Evolutionary conservation across 257 asterid species (phyloP).

Genomic region (Salvia miltiorrhiza): DNA sequence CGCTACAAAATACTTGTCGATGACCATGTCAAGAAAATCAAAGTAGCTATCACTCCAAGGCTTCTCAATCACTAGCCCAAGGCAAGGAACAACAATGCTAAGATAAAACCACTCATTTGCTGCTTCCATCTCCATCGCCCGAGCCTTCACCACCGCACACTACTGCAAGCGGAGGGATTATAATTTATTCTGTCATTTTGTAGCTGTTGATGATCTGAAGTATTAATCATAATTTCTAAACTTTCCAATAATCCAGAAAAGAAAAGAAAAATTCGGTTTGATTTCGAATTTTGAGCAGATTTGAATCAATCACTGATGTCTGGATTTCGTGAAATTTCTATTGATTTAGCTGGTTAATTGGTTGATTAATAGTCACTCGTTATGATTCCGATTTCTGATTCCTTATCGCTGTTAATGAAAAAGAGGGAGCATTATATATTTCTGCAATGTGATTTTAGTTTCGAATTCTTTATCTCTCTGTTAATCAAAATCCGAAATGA

Average conservation of each 20-base stretch:
- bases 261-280: not conserved
- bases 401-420: not conserved
- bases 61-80: constrained; percentile 26
- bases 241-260: not conserved
- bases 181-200: no score
- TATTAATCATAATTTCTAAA: not conserved
- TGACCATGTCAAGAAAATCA: constrained; percentile 32
- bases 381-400: not conserved
- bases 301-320: not conserved
- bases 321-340: not conserved
- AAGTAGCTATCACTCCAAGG: constrained; percentile 42
- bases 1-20: not conserved
- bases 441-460: not conserved
- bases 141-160: constrained; percentile 30
- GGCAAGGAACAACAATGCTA: constrained; percentile 37
- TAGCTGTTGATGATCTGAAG: not conserved
- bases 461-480: not conserved
- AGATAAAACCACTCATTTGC: constrained; percentile 45
- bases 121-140: not conserved
- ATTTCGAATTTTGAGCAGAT: not conserved
- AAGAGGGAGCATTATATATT: not conserved
- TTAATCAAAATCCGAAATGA: not conserved
- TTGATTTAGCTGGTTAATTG: no score
- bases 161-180: constrained; percentile 31
- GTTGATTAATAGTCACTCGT: not conserved